A percentile compares a stretch with the other conserved stretches of the same genome.
phyloP scores from a whole-genome alignment of 768 basidiomycete genomes.

The Calvatia gigantea region DNA sequence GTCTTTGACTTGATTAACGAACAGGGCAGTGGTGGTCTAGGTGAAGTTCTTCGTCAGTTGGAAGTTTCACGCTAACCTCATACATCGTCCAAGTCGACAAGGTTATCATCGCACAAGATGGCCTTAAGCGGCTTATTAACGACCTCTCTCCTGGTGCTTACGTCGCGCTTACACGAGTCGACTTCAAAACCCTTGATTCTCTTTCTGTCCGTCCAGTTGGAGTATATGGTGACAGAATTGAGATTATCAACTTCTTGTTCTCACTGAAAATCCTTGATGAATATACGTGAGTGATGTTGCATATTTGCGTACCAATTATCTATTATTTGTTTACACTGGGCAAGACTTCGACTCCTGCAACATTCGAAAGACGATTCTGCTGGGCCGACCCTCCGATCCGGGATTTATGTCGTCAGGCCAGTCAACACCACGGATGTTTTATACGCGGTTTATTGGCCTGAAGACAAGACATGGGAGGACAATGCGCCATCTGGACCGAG shows the following conservation, averaged over 20 bases:
- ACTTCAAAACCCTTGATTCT: slow-evolving; percentile 50
- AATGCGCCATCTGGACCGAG: slow-evolving; percentile 37
- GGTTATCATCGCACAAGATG: slow-evolving; percentile 54
- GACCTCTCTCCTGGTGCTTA: slow-evolving; percentile 48
- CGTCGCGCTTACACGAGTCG: slow-evolving; percentile 48
- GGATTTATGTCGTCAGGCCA: slow-evolving; percentile 40
- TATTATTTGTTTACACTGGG: background rate
- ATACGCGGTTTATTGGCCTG: slow-evolving; percentile 60
- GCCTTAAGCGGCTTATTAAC: slow-evolving; percentile 47
- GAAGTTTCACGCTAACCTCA: background rate
- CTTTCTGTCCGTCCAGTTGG: slow-evolving; percentile 47
- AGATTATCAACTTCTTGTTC: slow-evolving; percentile 44
- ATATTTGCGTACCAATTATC: background rate
- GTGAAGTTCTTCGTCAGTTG: slow-evolving; percentile 22
- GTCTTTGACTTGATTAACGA: slow-evolving; percentile 18
- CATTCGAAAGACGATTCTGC: background rate
- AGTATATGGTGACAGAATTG: slow-evolving; percentile 51
- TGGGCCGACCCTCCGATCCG: slow-evolving; percentile 35
- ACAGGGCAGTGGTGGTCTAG: slow-evolving; percentile 31
- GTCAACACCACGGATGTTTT: slow-evolving; percentile 20
- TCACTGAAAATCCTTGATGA: slow-evolving; percentile 33
- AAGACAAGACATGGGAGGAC: slow-evolving; percentile 57
- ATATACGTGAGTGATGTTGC: slow-evolving; percentile 30
- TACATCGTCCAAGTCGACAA: slow-evolving; percentile 45
- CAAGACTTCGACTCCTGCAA: slow-evolving; percentile 11